Percentiles rank a stretch among this genome's conserved stretches.
Evolutionary conservation across 441 rosid species (phyloP).

Genomic region (Kokia cookei): DNA sequence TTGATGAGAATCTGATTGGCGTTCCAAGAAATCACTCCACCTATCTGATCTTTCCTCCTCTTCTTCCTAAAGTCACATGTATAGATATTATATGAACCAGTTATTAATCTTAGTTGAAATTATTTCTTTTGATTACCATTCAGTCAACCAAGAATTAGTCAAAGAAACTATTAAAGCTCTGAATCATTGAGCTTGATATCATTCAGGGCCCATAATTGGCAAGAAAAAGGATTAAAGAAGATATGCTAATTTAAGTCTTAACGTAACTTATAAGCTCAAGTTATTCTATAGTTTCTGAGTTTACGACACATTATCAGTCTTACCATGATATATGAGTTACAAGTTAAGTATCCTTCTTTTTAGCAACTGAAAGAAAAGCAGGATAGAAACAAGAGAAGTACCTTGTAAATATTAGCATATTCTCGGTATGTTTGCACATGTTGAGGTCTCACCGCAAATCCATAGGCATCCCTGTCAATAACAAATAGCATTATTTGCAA

Average conservation of each 20-base stretch:
- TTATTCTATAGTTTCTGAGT: not conserved
- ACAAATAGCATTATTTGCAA: conserved; percentile 11
- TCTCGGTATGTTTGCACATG: conserved; percentile 93
- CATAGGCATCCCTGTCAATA: conserved; percentile 88
- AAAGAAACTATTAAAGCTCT: not conserved
- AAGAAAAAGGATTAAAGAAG: not conserved
- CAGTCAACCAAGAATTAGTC: conserved; percentile 1
- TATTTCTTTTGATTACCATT: not conserved
- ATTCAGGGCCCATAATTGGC: not conserved
- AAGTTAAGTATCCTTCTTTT: conserved; percentile 3
- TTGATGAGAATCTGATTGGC: conserved; percentile 45
- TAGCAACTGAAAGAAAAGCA: not conserved
- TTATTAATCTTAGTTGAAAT: not conserved
- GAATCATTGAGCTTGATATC: not conserved
- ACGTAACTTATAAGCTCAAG: not conserved
- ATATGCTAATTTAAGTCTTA: not conserved
- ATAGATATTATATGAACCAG: conserved; percentile 5
- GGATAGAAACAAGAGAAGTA: conserved; percentile 12
- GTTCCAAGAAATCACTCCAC: conserved; percentile 80
- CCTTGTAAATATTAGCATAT: conserved; percentile 97
- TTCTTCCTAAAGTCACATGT: conserved; percentile 66
- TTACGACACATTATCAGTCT: not conserved
- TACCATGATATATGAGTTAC: not conserved
- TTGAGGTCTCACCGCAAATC: conserved; percentile 97
- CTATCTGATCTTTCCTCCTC: conserved; percentile 99